Conservation (phyloP, 805 yeast species). For the Nakazawaea ernobii region DNA sequence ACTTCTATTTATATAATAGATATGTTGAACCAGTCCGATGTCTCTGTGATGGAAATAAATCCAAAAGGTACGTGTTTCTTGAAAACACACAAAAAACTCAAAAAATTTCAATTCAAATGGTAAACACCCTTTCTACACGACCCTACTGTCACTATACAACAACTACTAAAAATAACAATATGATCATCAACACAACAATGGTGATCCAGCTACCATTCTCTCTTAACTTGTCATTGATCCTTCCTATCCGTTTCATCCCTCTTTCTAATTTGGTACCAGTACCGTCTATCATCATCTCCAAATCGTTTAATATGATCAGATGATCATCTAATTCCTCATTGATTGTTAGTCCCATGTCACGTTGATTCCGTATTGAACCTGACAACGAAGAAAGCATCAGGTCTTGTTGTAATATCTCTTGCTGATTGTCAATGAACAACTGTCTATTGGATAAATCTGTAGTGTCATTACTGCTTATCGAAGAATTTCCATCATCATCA, state of each 20-base stretch:
- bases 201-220: conserved; percentile 46
- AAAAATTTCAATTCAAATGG: neutral
- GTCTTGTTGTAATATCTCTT: conserved; percentile 42
- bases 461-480: conserved; percentile 3
- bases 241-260: conserved; percentile 34
- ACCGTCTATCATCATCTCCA: conserved; percentile 40
- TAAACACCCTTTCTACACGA: conserved; percentile 6
- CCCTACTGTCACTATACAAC: conserved; percentile 18
- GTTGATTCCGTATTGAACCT: conserved; percentile 36
- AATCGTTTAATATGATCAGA: conserved; percentile 40
- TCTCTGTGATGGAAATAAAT: no score
- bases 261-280: conserved; percentile 34
- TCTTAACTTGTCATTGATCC: conserved; percentile 33
- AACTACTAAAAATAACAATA: conserved; percentile 37
- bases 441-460: conserved; percentile 21
- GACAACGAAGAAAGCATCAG: conserved; percentile 33
- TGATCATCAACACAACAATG: conserved; percentile 35
- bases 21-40: no score
- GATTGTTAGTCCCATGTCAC: conserved; percentile 39
- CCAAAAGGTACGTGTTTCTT: no score
- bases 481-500: neutral
- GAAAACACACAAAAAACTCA: neutral
- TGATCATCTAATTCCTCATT: conserved; percentile 44
- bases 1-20: no score
- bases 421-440: conserved; percentile 34